Evolutionary conservation across 2,329 filamentous ascomycete genomes (phyloP).

Genomic region (Aspergillus novofumigatus): DNA sequence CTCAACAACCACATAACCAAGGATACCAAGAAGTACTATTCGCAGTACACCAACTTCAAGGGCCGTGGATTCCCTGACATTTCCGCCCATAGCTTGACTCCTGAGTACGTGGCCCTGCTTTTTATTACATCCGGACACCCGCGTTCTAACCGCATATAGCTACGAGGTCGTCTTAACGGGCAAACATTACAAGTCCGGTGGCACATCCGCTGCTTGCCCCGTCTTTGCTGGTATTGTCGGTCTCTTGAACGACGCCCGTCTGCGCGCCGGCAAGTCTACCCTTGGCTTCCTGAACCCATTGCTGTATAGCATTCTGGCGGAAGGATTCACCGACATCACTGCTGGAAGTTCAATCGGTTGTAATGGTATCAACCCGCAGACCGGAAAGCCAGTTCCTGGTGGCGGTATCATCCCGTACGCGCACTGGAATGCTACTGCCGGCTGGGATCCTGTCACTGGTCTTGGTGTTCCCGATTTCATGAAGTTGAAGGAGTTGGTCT

Average conservation of each 20-base stretch:
- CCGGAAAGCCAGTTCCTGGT: slow-evolving; percentile 12
- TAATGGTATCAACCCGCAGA: slow-evolving; percentile 29
- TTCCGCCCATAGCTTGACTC: slow-evolving; percentile 51
- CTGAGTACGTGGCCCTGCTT: slow-evolving; percentile 44
- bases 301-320: slow-evolving; percentile 48
- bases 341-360: slow-evolving; percentile 33
- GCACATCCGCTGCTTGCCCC: slow-evolving; percentile 47
- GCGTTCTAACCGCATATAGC: slow-evolving; percentile 1
- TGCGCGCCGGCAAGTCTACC: slow-evolving; percentile 46
- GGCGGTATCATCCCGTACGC: slow-evolving; percentile 22
- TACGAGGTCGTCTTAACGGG: slow-evolving; percentile 15
- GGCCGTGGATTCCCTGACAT: slow-evolving; percentile 57
- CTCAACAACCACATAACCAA: slow-evolving; percentile 33
- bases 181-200: slow-evolving; percentile 10
- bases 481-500: slow-evolving; percentile 18
- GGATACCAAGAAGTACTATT: slow-evolving; percentile 34
- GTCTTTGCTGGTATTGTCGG: slow-evolving; percentile 54
- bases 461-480: slow-evolving; percentile 30
- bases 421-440: slow-evolving; percentile 29
- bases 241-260: slow-evolving; percentile 56
- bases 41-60: slow-evolving; percentile 47
- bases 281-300: slow-evolving; percentile 57
- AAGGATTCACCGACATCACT: slow-evolving; percentile 47
- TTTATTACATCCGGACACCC: background rate
- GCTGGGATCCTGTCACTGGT: slow-evolving; percentile 42